phyloP scores from a whole-genome alignment of 2,329 filamentous ascomycete genomes.

The Fusarium keratoplasticum region DNA sequence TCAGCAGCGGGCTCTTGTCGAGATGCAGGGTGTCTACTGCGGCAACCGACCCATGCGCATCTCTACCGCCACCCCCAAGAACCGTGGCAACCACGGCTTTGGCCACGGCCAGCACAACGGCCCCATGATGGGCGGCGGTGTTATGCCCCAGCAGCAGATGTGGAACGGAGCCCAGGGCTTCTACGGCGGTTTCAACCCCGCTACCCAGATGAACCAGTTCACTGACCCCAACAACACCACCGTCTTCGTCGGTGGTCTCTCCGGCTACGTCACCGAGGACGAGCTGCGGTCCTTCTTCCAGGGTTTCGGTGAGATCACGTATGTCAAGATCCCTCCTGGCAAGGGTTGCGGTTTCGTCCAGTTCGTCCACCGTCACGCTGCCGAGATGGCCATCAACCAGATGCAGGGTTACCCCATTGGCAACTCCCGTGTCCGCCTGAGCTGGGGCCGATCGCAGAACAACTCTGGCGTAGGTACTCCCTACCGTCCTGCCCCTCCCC shows the following conservation, averaged over 20 bases:
- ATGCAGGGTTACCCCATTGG: constrained; percentile 99
- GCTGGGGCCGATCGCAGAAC: constrained; percentile 98
- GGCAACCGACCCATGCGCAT: constrained; percentile 99
- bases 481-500: constrained; percentile 88
- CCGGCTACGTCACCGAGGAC: constrained; percentile 98
- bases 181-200: constrained; percentile 60
- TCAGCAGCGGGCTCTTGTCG: constrained; percentile 92
- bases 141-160: constrained; percentile 59
- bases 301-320: constrained; percentile 98
- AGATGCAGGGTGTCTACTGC: constrained; percentile 99
- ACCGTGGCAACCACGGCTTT: constrained; percentile 63
- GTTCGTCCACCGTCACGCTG: constrained; percentile 97
- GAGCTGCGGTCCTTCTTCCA: constrained; percentile 99
- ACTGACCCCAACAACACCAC: constrained; percentile 99
- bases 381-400: constrained; percentile 99
- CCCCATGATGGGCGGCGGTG: constrained; percentile 57
- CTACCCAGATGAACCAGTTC: constrained; percentile 92
- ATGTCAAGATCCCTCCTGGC: constrained; percentile 99
- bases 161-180: constrained; percentile 50
- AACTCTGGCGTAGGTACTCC: constrained; percentile 98
- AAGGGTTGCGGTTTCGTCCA: constrained; percentile 99
- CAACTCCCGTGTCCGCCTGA: constrained; percentile 96
- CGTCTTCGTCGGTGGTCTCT: constrained; percentile 96
- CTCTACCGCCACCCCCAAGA: constrained; percentile 97
- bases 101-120: constrained; percentile 57